phyloP scores from a whole-genome alignment of 2,329 filamentous ascomycete species.

The Davidsoniella virescens region DNA sequence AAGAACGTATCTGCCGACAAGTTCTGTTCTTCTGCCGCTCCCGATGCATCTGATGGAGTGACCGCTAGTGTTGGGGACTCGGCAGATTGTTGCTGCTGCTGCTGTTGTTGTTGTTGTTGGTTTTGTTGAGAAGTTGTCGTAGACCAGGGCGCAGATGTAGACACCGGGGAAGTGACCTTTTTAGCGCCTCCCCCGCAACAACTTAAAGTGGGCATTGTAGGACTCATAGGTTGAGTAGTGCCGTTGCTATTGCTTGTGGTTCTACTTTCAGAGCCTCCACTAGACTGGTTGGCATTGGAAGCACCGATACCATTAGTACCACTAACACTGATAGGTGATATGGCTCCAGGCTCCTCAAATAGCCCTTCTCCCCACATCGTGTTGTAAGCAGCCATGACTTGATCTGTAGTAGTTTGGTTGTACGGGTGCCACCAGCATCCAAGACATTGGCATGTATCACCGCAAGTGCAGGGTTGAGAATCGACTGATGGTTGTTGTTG shows the following conservation, averaged over 20 bases:
- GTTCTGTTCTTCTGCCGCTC: constrained; percentile 32
- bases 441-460: constrained; percentile 48
- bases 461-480: constrained; percentile 40
- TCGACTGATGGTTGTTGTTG: constrained; percentile 19
- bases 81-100: too few species aligned
- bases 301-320: too few species aligned
- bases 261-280: too few species aligned
- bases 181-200: too few species aligned
- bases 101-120: too few species aligned
- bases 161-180: not conserved
- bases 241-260: too few species aligned
- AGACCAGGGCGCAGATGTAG: not conserved
- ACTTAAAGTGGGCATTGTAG: too few species aligned
- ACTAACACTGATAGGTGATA: too few species aligned
- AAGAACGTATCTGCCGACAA: constrained; percentile 38
- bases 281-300: too few species aligned
- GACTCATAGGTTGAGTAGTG: too few species aligned
- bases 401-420: constrained; percentile 43
- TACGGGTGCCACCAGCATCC: constrained; percentile 53
- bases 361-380: constrained; percentile 23
- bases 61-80: constrained; percentile 16
- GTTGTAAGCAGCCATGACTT: constrained; percentile 32
- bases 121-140: too few species aligned
- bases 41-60: constrained; percentile 21
- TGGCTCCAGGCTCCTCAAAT: constrained; percentile 5